Evolutionary conservation across 176 grass and related monocot genomes (phyloP), one percentile per base, ranked within the genome.

Genomic region (Otatea glauca): DNA sequence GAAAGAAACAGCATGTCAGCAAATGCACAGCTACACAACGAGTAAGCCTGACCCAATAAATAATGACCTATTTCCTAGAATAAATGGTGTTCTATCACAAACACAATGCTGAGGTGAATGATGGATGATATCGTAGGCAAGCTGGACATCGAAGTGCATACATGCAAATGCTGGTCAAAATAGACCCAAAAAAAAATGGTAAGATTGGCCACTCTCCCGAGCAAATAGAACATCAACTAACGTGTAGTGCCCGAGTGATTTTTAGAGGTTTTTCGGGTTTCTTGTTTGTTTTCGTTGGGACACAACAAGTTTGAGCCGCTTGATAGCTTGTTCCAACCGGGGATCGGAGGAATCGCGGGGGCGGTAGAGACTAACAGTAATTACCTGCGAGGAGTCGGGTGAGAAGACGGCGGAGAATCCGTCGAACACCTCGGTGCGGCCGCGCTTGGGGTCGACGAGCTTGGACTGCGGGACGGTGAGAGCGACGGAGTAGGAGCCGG

Each of bases 371-470:
- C 41, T 9, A 48, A 14, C 45, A 48, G 45, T 14, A 48, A 48
- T 14, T n/a, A 97, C 94, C 94, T 97, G 95, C 11, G 71, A 78
- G 61, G 90, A 91, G 7, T 92, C 88, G 1, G 90, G 86, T 9
- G 95, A 79, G 8, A 94, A 94, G 44, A 97, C 92, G 39, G 81
- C 72, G 27, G 95, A 89, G 84, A 97, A 97, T 15, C 95, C 95
- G 56, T 97, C 90, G 64, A 92, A 94, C 20, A 92, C 69, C 84
- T 97, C 95, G 14, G 66, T 94, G 62, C 76, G 92, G 51, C 62
- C 76, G 42, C 95, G 87, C 86, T 89, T 88, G 27, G 78, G 32
- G 53, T 97, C 92, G 6, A 84, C 29, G 41, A 92, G 73, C 76
- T 86, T 92, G 6, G 94, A 74, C 12, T 86, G 88, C 5, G 92